phyloP scores from a whole-genome alignment of 345 rosid species.

The Nephelium lappaceum region DNA sequence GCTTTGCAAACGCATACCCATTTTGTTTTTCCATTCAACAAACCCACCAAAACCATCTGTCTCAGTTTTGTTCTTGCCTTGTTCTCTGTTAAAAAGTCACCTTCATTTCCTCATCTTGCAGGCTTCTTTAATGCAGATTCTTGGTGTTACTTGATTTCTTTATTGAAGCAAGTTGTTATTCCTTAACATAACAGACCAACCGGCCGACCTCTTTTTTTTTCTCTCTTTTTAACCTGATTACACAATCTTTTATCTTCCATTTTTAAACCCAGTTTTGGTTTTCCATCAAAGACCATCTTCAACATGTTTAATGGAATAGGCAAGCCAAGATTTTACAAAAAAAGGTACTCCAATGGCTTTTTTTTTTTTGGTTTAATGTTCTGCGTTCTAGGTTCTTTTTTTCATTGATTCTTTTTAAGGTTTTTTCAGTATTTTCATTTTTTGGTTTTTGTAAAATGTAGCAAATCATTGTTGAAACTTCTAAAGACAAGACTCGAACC shows the following conservation, averaged over 20 bases:
- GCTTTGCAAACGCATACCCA: neutral
- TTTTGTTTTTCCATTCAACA: no score
- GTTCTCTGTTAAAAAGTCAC: no score
- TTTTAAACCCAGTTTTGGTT: neutral
- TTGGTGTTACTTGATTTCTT: constrained; percentile 15
- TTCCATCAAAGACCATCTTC: neutral
- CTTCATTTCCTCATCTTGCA: neutral
- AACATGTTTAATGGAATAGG: constrained; percentile 37
- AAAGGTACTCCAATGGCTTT: constrained; percentile 33
- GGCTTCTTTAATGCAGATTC: constrained; percentile 17
- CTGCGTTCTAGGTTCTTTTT: neutral
- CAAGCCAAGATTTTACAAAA: constrained; percentile 41
- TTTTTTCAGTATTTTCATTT: neutral
- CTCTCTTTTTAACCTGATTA: neutral
- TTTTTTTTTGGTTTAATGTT: neutral
- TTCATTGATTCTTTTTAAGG: neutral
- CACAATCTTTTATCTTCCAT: neutral
- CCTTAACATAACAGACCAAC: neutral
- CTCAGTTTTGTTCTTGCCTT: neutral
- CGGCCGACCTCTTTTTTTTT: neutral
- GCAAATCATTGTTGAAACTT: constrained; percentile 63
- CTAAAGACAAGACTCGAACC: constrained; percentile 64
- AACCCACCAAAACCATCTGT: neutral
- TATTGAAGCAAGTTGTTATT: neutral
- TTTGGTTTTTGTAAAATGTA: constrained; percentile 24